Base-by-base conservation (phyloP, 352 stramenopile species). In the Lagenidium giganteum region DNA sequence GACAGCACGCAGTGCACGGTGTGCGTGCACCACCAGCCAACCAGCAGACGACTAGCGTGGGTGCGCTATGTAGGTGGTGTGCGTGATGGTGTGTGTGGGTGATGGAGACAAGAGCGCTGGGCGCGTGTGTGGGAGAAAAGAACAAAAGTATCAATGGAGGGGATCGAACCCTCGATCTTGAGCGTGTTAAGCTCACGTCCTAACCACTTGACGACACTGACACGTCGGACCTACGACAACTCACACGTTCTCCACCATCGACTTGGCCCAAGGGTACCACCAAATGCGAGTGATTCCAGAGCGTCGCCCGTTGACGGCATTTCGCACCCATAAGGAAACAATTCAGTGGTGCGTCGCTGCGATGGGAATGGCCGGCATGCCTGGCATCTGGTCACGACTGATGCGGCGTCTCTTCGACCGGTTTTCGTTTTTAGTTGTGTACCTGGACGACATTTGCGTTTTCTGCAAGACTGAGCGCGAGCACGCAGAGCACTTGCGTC, bases 321-420 rank as follows among this genome's bases (percentile, higher is more conserved):
- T 70, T 26, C 38, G 62, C 5, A 61, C 49, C 1, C 21, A 57
- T 24, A 45, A 40, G 1, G 57, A 72, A 37, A 70, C 49, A 9
- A 64, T 68, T 50, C 57, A 77, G 22, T 73, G 57, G 57, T 68
- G 42, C 47, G 55, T 73, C 9, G 59, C 54, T n/a, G 62, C 54
- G 12, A 69, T 79, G 52, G 56, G 63, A 21, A 18, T 79, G 8
- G 35, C 39, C 16, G 60, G 63, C 21, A 79, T 74, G 60, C 56
- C 56, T 9, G 53, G 56, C 22, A 48, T 61, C 5, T 79, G 53
- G 63, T 65, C 60, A 8, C 59, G 56, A 14, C 32, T 70, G 3
- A 72, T 72, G 63, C 54, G 53, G 16, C 21, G 42, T 3, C 31
- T 69, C 0, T 69, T 79, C 17, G 52, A n/a, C 7, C 47, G 56